Percentiles rank a stretch among this genome's conserved stretches.
Evolutionary conservation across 2,329 filamentous ascomycete genomes (phyloP).

Genomic region (Neonectria magnoliae): DNA sequence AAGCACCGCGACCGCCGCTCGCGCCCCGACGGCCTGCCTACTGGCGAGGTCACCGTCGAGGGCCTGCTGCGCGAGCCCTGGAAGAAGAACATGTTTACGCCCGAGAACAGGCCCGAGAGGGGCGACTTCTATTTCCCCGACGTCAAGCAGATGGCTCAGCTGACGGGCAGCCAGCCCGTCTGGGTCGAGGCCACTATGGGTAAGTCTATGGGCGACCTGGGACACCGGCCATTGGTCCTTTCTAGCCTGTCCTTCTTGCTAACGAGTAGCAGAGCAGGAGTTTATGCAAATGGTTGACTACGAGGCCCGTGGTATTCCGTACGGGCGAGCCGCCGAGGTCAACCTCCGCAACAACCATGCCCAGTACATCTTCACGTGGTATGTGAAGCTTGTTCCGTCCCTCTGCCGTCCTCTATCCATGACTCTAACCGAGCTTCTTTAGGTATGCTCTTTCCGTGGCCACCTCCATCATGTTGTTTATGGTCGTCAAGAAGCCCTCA

Average conservation of each 20-base stretch:
- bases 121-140: conserved; percentile 96
- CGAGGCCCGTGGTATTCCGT: conserved; percentile 83
- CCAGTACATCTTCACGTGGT: conserved; percentile 99
- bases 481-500: conserved; percentile 89
- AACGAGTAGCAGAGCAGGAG: conserved; percentile 71
- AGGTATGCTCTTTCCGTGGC: conserved; percentile 89
- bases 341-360: conserved; percentile 96
- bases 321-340: conserved; percentile 87
- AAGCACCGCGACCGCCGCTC: conserved; percentile 73
- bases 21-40: conserved; percentile 72
- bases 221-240: neutral
- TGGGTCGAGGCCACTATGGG: conserved; percentile 98
- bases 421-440: conserved; percentile 12
- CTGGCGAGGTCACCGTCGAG: conserved; percentile 79
- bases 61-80: conserved; percentile 88
- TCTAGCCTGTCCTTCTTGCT: conserved; percentile 15
- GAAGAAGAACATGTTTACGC: conserved; percentile 99
- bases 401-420: conserved; percentile 4
- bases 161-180: conserved; percentile 85
- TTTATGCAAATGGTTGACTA: conserved; percentile 80
- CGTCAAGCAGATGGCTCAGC: conserved; percentile 86
- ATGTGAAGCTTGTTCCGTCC: conserved; percentile 50
- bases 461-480: conserved; percentile 95
- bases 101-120: conserved; percentile 84
- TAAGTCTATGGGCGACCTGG: conserved; percentile 51